phyloP scores from a whole-genome alignment of 495 filamentous ascomycete genomes.

The Eremomyces bilateralis region DNA sequence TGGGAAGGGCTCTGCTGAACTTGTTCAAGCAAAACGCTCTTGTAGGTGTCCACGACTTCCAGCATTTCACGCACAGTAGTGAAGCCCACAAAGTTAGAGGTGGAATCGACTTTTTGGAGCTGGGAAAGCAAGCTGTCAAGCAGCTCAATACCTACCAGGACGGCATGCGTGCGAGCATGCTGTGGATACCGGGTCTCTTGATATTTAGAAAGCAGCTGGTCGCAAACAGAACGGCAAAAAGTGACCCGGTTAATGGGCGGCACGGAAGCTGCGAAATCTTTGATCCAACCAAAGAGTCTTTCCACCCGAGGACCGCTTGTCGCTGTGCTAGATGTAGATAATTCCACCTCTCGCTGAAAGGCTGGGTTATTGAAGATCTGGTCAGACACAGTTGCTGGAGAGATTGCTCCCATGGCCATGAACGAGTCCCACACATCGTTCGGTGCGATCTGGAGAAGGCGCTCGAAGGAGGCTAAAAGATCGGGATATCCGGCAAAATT shows the following conservation, averaged over 20 bases:
- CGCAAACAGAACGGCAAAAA: conserved; percentile 45
- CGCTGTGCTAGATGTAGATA: too few species aligned
- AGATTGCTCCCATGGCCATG: conserved; percentile 60
- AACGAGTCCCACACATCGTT: conserved; percentile 58
- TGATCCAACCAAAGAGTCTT: conserved; percentile 60
- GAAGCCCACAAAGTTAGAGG: conserved; percentile 30
- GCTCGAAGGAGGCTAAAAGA: conserved; percentile 40
- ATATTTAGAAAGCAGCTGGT: conserved; percentile 44
- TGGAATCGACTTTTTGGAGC: too few species aligned
- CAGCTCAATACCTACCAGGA: conserved; percentile 19
- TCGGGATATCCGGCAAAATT: conserved; percentile 35
- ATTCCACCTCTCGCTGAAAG: conserved; percentile 34
- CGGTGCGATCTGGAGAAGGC: conserved; percentile 47
- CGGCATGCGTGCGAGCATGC: conserved; percentile 27
- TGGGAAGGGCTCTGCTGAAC: too few species aligned
- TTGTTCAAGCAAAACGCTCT: too few species aligned
- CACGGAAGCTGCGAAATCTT: conserved; percentile 53
- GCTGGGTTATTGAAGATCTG: conserved; percentile 52
- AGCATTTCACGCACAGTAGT: conserved; percentile 32
- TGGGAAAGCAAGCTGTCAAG: neutral
- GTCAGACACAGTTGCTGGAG: conserved; percentile 50
- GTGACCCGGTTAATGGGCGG: conserved; percentile 45
- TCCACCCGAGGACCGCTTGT: too few species aligned
- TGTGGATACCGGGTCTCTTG: conserved; percentile 29
- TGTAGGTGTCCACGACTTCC: conserved; percentile 27